Conservation (phyloP, 1,139 yeast species). For the Yamadazyma siamensis region DNA sequence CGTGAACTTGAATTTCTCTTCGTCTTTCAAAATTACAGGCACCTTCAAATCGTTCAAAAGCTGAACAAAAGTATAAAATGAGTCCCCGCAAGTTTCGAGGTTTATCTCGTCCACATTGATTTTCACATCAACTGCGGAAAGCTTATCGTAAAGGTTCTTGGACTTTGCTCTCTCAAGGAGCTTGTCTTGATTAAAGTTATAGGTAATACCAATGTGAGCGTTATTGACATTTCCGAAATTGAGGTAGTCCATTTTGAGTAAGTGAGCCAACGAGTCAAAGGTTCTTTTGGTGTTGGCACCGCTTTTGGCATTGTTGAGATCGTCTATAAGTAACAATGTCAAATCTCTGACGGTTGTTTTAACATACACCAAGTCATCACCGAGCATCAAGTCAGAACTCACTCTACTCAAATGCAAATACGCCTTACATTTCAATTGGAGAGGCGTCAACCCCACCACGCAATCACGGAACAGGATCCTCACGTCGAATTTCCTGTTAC, state of each 20-base stretch:
- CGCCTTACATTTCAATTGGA: slow-evolving; percentile 52
- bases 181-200: slow-evolving; percentile 16
- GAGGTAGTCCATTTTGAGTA: slow-evolving; percentile 37
- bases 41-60: slow-evolving; percentile 68
- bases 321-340: slow-evolving; percentile 56
- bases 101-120: slow-evolving; percentile 48
- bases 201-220: slow-evolving; percentile 39
- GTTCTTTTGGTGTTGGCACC: background rate
- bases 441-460: slow-evolving; percentile 57
- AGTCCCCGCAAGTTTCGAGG: slow-evolving; percentile 78
- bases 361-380: slow-evolving; percentile 26
- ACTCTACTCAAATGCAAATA: slow-evolving; percentile 51
- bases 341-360: slow-evolving; percentile 47
- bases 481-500: slow-evolving; percentile 29
- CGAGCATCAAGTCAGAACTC: slow-evolving; percentile 44
- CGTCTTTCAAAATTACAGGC: slow-evolving; percentile 57
- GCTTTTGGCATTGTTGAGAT: slow-evolving; percentile 28
- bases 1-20: slow-evolving; percentile 49
- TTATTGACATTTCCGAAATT: slow-evolving; percentile 43
- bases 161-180: slow-evolving; percentile 4
- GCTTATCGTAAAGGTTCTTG: slow-evolving; percentile 12
- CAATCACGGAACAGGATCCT: slow-evolving; percentile 51
- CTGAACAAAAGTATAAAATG: slow-evolving; percentile 68
- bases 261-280: slow-evolving; percentile 14
- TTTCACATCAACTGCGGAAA: slow-evolving; percentile 39